These are phyloP conservation scores for Strobilomyces dryophilus DNA, from an alignment of 768 basidiomycete genomes.

Conservation along the genomic window DNA sequence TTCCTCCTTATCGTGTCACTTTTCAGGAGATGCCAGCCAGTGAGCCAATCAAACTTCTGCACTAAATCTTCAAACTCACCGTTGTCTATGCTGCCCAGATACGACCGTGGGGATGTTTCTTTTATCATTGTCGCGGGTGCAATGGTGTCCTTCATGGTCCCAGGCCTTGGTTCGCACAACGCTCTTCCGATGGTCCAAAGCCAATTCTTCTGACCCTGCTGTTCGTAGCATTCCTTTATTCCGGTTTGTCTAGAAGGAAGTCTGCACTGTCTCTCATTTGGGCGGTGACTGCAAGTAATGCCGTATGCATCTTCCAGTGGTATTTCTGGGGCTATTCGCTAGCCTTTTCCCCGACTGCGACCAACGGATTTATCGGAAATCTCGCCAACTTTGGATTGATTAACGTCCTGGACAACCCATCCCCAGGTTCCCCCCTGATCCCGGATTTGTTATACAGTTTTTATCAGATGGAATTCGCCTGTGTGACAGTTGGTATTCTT, in stretches of 20 bases:
- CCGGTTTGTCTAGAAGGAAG: slow-evolving; percentile 68
- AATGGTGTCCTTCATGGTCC: slow-evolving; percentile 76
- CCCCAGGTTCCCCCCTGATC: slow-evolving; percentile 75
- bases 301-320: slow-evolving; percentile 77
- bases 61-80: slow-evolving; percentile 4
- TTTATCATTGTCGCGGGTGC: slow-evolving; percentile 67
- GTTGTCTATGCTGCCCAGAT: slow-evolving; percentile 36
- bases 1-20: slow-evolving; percentile 3
- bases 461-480: slow-evolving; percentile 86
- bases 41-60: slow-evolving; percentile 16
- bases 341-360: slow-evolving; percentile 75
- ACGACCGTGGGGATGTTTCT: slow-evolving; percentile 65
- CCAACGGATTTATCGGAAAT: slow-evolving; percentile 76
- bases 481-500: slow-evolving; percentile 73
- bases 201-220: not conserved
- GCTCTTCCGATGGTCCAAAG: not conserved
- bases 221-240: slow-evolving; percentile 62
- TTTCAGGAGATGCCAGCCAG: slow-evolving; percentile 25
- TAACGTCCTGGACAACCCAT: slow-evolving; percentile 65
- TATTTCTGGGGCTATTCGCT: slow-evolving; percentile 82
- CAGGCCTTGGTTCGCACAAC: slow-evolving; percentile 53
- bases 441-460: slow-evolving; percentile 82
- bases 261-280: slow-evolving; percentile 69
- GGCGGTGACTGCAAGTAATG: slow-evolving; percentile 69
- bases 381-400: slow-evolving; percentile 74